Base-by-base conservation (phyloP, 495 filamentous ascomycete genomes). In the Apiosordaria backusii region DNA sequence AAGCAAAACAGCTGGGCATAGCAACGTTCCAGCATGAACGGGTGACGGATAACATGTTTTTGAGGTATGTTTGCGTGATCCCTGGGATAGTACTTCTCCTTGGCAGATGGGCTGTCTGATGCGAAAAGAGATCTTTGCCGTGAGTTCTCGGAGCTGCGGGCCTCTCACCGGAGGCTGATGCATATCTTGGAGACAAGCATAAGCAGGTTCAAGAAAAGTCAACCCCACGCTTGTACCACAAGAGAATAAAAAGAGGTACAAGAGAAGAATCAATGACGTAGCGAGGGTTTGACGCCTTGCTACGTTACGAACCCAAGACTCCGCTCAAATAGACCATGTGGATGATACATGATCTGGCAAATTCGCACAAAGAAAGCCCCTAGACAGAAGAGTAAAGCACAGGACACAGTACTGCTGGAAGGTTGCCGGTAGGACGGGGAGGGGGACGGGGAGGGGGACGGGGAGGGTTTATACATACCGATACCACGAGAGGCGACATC, bases 401-500 rank as follows among this genome's bases (percentile, higher is more conserved):
- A 90, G 79, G 79, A 79, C 87, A 83, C 84, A 83, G 85, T 27
- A 81, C 86, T 88, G 87, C 88, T 85, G 82, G 88, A 86, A 81
- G 53, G 77, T 87, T 82, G 82, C 81, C 78, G 78, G 77, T 68
- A 76, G 72, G 66, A 72, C 67, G 73, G 71, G 76, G 71, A 60
- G 77, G 69, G 76, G 72, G 66, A 71, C 68, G 73, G 71, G 76
- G 71, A 61, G 74, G 67, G 65, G 77, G 75, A 74, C 78, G 79
- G 74, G 77, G 77, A 67, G 75, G 72, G 67, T 68, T 69, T 74
- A 86, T 90, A 96, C 95, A 97, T 97, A 99, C 95, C 95, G 84
- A 99, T 99, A 87, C 95, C 95, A 85, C 95, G 91, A 66, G 96
- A 97, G 74, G 95, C 95, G 72, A 99, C 95, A 82, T 99, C 95